Conservation (phyloP, 345 rosid species). For the Nasturtium officinale region DNA sequence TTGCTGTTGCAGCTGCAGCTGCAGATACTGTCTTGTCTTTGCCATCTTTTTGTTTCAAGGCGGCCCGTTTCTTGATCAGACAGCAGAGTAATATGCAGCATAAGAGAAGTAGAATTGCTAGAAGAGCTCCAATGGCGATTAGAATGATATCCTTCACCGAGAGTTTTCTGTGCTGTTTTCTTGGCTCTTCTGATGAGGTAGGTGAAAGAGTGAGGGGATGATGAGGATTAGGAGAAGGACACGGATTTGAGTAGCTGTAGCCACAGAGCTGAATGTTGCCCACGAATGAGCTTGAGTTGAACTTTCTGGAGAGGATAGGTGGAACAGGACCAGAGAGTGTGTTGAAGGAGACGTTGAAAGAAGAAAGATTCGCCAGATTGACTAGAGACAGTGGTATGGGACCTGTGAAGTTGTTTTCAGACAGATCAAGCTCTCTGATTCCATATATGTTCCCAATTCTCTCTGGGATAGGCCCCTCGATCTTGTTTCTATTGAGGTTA, state of each 20-base stretch:
- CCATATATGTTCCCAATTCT: slow-evolving; percentile 61
- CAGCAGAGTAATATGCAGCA: slow-evolving; percentile 76
- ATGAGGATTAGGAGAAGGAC: slow-evolving; percentile 54
- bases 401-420: slow-evolving; percentile 73
- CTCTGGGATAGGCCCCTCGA: slow-evolving; percentile 64
- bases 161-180: slow-evolving; percentile 52
- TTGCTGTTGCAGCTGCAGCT: slow-evolving; percentile 38
- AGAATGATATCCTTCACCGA: slow-evolving; percentile 71
- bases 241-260: slow-evolving; percentile 59
- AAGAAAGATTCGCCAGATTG: slow-evolving; percentile 58
- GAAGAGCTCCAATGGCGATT: slow-evolving; percentile 71
- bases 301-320: slow-evolving; percentile 57
- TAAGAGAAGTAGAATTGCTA: slow-evolving; percentile 57
- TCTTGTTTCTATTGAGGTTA: slow-evolving; percentile 61
- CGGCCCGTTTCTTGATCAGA: slow-evolving; percentile 61
- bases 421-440: slow-evolving; percentile 60
- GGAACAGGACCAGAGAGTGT: slow-evolving; percentile 88
- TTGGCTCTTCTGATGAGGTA: slow-evolving; percentile 51
- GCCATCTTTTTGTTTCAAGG: slow-evolving; percentile 53
- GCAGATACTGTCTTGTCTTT: slow-evolving; percentile 53
- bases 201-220: slow-evolving; percentile 55
- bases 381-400: slow-evolving; percentile 64
- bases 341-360: slow-evolving; percentile 87
- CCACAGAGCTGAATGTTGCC: slow-evolving; percentile 96
- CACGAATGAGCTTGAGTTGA: slow-evolving; percentile 82